Evolutionary conservation across 169 alveolate genomes (phyloP), one percentile per base, ranked within the genome.

Genomic region (Eimeria acervulina): DNA sequence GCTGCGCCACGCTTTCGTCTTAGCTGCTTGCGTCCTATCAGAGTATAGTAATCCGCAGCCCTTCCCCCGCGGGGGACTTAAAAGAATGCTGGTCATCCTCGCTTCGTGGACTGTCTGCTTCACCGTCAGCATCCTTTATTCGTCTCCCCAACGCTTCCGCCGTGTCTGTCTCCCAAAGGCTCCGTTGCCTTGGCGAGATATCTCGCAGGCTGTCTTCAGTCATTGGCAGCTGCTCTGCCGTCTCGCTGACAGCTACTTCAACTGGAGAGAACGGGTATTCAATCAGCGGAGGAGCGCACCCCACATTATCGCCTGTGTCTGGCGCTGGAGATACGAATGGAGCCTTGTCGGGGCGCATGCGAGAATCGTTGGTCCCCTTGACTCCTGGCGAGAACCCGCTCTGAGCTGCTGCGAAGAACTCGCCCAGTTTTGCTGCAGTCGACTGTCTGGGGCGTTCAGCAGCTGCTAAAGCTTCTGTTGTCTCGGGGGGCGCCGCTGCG

Each of bases 31-130:
- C 55, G 23, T 76, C 26, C 59, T 19, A 21, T 85, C 66, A 85
- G 2, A 85, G 78, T 17, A 85, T 85, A 15, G 93, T 85, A 31
- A 85, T 85, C 80, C 38, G 78, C 13, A 85, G 42, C 74, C 80
- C 93, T 12, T 87, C 63, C 17, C 83, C 93, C 78, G 80, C 28
- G 15, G 93, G 81, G 61, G 93, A 87, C 4, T 87, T 61, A 33
- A 61, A 87, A 23, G 78, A 28, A 3, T 19, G 59, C 17, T 36
- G 28, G 76, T 84, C 92, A 3, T 51, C 40, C 2, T 47, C 83
- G 89, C 63, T n/a, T 8, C 83, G 81, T 26, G 93, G 93, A 40
- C 83, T 87, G 38, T 61, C 61, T 38, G 51, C 12, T 10, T 52
- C 2, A 26, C 17, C 42, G 47, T 55, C 93, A 1, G 81, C 70